Evolutionary conservation across 768 basidiomycete species (phyloP).

Genomic region (Suillus weaverae): DNA sequence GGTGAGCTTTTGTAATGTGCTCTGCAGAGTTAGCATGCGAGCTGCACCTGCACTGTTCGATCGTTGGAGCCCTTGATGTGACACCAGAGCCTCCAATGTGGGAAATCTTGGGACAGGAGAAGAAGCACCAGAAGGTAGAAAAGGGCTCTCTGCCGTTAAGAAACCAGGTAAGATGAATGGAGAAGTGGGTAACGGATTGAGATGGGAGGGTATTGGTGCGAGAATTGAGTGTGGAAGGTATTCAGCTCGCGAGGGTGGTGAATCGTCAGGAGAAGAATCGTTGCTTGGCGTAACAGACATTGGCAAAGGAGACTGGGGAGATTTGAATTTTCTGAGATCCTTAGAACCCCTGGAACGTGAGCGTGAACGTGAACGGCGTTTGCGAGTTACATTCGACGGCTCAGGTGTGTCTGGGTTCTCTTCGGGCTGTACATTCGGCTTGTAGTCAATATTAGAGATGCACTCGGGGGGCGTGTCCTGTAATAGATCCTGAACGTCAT

Average conservation of each 20-base stretch:
- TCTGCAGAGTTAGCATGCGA: conserved; percentile 76
- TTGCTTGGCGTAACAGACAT: conserved; percentile 46
- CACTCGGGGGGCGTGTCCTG: conserved; percentile 11
- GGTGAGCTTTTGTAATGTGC: conserved; percentile 64
- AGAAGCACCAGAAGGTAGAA: conserved; percentile 65
- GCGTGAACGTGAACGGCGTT: conserved; percentile 73
- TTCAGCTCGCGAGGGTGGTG: conserved; percentile 31
- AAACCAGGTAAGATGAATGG: conserved; percentile 46
- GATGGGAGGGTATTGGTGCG: conserved; percentile 61
- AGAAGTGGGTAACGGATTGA: conserved; percentile 45
- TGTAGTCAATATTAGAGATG: conserved; percentile 23
- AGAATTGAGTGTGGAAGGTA: conserved; percentile 31
- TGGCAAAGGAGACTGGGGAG: conserved; percentile 47
- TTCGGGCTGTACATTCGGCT: conserved; percentile 28
- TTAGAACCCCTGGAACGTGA: conserved; percentile 60
- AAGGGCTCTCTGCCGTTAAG: conserved; percentile 51
- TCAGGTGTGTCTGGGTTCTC: conserved; percentile 38
- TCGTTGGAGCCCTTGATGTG: conserved; percentile 72
- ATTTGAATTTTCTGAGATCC: conserved; percentile 63
- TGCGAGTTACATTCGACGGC: conserved; percentile 45
- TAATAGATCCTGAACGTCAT: conserved; percentile 34
- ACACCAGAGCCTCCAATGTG: conserved; percentile 65
- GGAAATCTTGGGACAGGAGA: conserved; percentile 70
- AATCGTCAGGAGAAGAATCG: conserved; percentile 74
- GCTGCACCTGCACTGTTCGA: conserved; percentile 85